Evolutionary conservation across 306 rosid species (phyloP).

Genomic region (Gillenia trifoliata): DNA sequence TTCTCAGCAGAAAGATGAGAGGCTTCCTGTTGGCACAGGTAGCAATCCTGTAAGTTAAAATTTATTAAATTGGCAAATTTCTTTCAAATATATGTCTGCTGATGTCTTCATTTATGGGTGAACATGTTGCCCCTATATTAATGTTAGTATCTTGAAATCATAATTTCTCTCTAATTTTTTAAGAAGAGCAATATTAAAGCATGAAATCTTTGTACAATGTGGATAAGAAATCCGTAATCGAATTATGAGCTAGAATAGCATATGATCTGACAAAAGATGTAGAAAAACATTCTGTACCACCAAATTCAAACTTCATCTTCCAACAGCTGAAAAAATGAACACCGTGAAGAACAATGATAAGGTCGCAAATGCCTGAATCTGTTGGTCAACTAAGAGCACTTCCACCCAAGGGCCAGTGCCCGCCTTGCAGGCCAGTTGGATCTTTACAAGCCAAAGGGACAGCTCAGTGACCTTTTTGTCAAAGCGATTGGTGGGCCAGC

Average conservation of each 20-base stretch:
- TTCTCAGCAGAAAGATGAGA: conserved; percentile 68
- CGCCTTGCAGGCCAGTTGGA: too few species aligned
- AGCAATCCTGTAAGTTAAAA: conserved; percentile 91
- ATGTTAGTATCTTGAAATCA: not conserved
- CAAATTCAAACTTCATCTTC: too few species aligned
- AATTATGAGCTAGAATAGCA: not conserved
- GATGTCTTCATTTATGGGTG: not conserved
- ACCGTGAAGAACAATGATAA: not conserved
- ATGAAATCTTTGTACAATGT: not conserved
- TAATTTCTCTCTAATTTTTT: not conserved
- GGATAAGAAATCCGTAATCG: not conserved
- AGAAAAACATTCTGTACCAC: too few species aligned
- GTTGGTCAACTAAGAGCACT: not conserved
- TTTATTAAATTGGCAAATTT: conserved; percentile 9
- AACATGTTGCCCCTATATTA: not conserved
- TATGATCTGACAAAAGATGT: not conserved
- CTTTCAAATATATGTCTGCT: conserved; percentile 10
- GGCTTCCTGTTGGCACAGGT: conserved; percentile 95
- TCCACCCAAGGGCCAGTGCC: too few species aligned
- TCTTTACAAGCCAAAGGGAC: too few species aligned
- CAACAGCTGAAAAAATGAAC: too few species aligned
- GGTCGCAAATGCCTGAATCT: not conserved
- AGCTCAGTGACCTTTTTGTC: too few species aligned
- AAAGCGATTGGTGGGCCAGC: too few species aligned
- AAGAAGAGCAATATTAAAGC: not conserved